Percentiles rank a stretch among this genome's conserved stretches.
These are phyloP conservation scores for Plasmodium berghei DNA, from an alignment of 169 alveolate species.

Conservation along the genomic window DNA sequence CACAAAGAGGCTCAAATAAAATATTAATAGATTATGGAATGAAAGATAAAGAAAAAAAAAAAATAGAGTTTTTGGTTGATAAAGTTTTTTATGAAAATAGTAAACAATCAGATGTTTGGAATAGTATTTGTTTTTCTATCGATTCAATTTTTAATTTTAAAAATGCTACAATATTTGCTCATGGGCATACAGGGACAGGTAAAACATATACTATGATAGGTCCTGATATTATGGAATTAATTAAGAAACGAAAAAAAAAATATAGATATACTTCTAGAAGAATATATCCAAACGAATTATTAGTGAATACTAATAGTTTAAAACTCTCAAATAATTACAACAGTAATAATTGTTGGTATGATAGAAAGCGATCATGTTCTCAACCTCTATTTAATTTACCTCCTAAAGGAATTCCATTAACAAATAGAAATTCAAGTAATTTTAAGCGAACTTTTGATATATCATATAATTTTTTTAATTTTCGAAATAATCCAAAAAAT, in stretches of 20 bases:
- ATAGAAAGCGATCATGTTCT: constrained; percentile 75
- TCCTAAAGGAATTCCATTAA: constrained; percentile 40
- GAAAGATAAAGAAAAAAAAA: constrained; percentile 25
- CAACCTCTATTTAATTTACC: constrained; percentile 71
- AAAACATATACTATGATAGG: constrained; percentile 86
- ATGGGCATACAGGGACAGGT: constrained; percentile 88
- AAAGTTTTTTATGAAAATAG: constrained; percentile 77
- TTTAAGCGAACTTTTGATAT: constrained; percentile 22
- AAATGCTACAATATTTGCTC: constrained; percentile 83
- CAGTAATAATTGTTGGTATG: constrained; percentile 52
- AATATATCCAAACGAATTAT: constrained; percentile 23
- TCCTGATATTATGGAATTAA: constrained; percentile 81
- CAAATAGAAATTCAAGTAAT: constrained; percentile 41
- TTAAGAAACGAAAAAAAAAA: constrained; percentile 54
- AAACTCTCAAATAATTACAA: constrained; percentile 39
- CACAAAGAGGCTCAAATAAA: constrained; percentile 48
- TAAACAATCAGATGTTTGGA: constrained; percentile 81
- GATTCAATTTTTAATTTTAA: constrained; percentile 78
- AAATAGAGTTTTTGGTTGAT: constrained; percentile 78
- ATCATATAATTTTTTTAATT: constrained; percentile 12
- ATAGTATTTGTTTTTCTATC: constrained; percentile 76
- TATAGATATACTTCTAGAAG: constrained; percentile 3
- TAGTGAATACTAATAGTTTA: constrained; percentile 49
- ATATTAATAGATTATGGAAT: constrained; percentile 68
- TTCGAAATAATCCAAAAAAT: constrained; percentile 13